These are phyloP conservation scores for Geotrichum macrosporum DNA, from an alignment of 1,139 yeast species.

Conservation along the genomic window DNA sequence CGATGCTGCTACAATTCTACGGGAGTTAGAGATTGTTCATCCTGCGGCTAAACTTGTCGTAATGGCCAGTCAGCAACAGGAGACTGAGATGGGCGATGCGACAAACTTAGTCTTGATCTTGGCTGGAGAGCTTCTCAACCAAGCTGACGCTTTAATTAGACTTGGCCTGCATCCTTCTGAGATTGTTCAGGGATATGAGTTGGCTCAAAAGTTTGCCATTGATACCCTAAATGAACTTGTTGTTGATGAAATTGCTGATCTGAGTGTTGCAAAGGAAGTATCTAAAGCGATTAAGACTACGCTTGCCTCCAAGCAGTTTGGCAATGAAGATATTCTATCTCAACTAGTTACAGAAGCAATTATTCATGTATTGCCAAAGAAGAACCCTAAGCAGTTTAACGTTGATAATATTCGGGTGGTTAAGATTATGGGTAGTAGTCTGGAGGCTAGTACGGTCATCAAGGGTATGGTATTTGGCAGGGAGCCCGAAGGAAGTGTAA, in stretches of 20 bases:
- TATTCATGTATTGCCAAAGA: slow-evolving; percentile 63
- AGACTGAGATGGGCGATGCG: slow-evolving; percentile 80
- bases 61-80: slow-evolving; percentile 97
- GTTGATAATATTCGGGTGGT: slow-evolving; percentile 93
- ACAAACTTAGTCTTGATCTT: slow-evolving; percentile 66
- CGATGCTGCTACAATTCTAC: slow-evolving; percentile 94
- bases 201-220: slow-evolving; percentile 72
- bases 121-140: slow-evolving; percentile 87
- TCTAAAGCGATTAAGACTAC: slow-evolving; percentile 79
- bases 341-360: slow-evolving; percentile 85
- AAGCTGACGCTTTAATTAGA: slow-evolving; percentile 77
- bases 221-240: slow-evolving; percentile 59
- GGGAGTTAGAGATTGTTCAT: slow-evolving; percentile 90
- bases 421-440: slow-evolving; percentile 88
- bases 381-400: slow-evolving; percentile 60
- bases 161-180: slow-evolving; percentile 87
- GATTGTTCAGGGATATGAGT: slow-evolving; percentile 80
- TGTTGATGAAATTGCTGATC: slow-evolving; percentile 58
- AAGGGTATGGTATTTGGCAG: slow-evolving; percentile 98
- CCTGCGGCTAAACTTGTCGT: slow-evolving; percentile 95
- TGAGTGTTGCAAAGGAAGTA: slow-evolving; percentile 54
- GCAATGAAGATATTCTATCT: slow-evolving; percentile 73
- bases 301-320: slow-evolving; percentile 89
- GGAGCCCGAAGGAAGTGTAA: slow-evolving; percentile 88
- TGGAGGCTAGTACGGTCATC: slow-evolving; percentile 69